phyloP scores from a whole-genome alignment of 1,139 yeast genomes.

The Yamadazyma jaroonii region DNA sequence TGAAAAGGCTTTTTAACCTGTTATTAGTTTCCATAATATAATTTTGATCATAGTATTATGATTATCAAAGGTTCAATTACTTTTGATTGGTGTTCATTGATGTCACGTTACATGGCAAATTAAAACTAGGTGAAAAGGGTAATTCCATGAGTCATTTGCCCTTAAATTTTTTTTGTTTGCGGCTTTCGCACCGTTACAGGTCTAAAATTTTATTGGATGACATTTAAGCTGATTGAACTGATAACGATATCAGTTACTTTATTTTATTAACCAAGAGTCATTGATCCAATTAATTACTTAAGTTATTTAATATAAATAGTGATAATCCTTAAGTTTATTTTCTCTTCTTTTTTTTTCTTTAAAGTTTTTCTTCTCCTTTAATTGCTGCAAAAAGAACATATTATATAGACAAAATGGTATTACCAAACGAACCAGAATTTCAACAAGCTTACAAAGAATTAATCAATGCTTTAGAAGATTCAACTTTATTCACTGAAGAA shows the following conservation, averaged over 20 bases:
- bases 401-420: constrained; percentile 37
- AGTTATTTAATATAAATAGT: no score
- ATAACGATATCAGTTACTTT: background rate
- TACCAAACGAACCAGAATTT: constrained; percentile 90
- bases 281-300: no score
- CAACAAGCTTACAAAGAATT: constrained; percentile 98
- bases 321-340: no score
- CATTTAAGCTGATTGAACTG: background rate
- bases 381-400: background rate
- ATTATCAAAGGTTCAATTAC: no score
- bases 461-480: constrained; percentile 82
- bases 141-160: constrained; percentile 3
- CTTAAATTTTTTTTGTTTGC: background rate
- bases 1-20: no score
- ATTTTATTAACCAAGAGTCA: no score
- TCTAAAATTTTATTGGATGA: constrained; percentile 12
- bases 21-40: no score
- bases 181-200: constrained; percentile 14
- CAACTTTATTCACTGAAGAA: constrained; percentile 82
- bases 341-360: no score
- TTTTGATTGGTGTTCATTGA: no score
- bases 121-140: background rate
- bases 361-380: background rate
- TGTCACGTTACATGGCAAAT: no score
- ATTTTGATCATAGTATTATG: no score